Base-by-base conservation (phyloP, 176 grass and related monocot species). In the Musa acuminata region DNA sequence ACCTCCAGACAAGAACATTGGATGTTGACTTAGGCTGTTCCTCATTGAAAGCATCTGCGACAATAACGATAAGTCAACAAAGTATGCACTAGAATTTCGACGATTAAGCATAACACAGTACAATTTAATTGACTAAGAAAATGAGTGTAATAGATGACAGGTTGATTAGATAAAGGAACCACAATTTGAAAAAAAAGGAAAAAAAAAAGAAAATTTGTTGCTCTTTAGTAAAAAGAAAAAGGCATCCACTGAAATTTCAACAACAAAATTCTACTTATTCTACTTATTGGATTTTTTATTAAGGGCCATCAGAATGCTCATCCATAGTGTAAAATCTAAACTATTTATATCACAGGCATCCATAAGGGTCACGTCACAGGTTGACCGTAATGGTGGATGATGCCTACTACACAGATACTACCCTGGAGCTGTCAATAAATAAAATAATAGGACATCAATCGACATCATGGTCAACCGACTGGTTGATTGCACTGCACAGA, bases 41-140 rank as follows among this genome's bases (percentile, higher is more conserved):
- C 89, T 88, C 93, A 96, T 88, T 55, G 93, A 92, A 52, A 96
- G 16, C 89, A 96, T 96, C 93, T 96, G 81, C 16, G 60, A 51
- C 35, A 1, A 81, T 14, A 24, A 55, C 50, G 29, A 52, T 9
- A 35, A 51, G 23, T 35, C 43, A 72, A 51, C 12, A 22, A 21
- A 80, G 51, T 20, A 81, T 60, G 24, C n/a, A 65, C 22, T 25
- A 26, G 63, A 1, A 11, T 26, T 25, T 26, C 6, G 5, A 7
- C 8, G 8, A 60, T 60, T 0, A 60, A 20, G 57, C 4, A 60
- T 60, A n/a, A 4, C 17, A 43, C 35, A 43, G 35, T 43, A 43
- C 35, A 43, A 43, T 43, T 43, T 43, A 43, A 43, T 43, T 43
- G 35, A 43, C 35, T 43, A 43, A 43, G 35, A 43, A 43, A 43